Conservation (phyloP, 1,284 basidiomycete genomes). For the Bjerkandera adusta region DNA sequence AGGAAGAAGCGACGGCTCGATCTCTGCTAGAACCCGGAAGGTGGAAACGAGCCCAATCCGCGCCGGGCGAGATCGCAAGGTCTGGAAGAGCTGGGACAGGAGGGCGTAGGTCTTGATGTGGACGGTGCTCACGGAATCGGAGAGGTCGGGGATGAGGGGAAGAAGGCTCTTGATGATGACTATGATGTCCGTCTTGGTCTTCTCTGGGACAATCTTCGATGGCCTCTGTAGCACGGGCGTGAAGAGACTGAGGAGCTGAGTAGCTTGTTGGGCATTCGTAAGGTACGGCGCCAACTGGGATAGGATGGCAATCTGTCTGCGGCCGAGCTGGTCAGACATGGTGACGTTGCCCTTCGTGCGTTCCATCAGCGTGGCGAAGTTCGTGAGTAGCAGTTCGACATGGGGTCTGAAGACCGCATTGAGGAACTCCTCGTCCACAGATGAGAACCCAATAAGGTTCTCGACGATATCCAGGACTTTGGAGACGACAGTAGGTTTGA, state of each 20-base stretch:
- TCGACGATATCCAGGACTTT: conserved; percentile 89
- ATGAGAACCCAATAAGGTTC: conserved; percentile 60
- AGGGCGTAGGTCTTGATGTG: conserved; percentile 64
- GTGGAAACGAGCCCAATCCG: conserved; percentile 67
- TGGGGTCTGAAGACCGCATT: conserved; percentile 72
- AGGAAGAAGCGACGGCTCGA: conserved; percentile 47
- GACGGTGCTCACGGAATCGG: conserved; percentile 45
- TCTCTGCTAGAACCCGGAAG: conserved; percentile 57
- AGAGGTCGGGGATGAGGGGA: conserved; percentile 69
- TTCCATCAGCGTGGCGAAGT: conserved; percentile 73
- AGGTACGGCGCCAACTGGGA: conserved; percentile 81
- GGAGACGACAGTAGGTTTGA: conserved; percentile 83
- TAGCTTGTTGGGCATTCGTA: conserved; percentile 70
- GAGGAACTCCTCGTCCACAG: conserved; percentile 47
- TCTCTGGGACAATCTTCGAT: conserved; percentile 79
- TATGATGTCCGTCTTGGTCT: conserved; percentile 84
- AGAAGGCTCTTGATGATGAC: conserved; percentile 76
- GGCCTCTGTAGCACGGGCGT: conserved; percentile 82
- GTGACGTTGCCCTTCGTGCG: conserved; percentile 54
- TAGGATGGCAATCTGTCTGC: conserved; percentile 82
- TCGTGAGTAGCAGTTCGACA: conserved; percentile 73
- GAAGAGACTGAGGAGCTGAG: conserved; percentile 74
- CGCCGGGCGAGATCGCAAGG: conserved; percentile 67
- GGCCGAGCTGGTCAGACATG: conserved; percentile 71
- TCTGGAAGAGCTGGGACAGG: conserved; percentile 76